Percentiles rank a stretch among this genome's conserved stretches.
Conservation (phyloP, 352 stramenopile genomes). For the Phytopythium boreale region DNA sequence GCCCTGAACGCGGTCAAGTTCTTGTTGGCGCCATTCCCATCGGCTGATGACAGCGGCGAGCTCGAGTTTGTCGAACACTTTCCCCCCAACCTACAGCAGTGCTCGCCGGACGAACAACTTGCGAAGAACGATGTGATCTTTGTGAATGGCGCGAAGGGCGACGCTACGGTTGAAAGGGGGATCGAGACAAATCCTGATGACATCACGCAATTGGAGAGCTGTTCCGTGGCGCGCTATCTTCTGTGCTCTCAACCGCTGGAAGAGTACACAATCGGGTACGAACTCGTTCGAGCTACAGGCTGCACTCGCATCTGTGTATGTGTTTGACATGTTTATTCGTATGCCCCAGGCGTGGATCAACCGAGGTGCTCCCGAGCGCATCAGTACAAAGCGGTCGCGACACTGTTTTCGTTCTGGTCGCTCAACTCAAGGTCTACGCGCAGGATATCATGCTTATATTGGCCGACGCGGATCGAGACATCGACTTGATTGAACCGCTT, state of each 20-base stretch:
- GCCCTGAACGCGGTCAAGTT: conserved; percentile 74
- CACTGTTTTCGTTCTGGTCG: conserved; percentile 11
- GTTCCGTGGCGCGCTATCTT: conserved; percentile 47
- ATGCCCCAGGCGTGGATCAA: background rate
- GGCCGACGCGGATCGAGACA: conserved; percentile 14
- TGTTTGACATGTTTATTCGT: background rate
- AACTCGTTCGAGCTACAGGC: background rate
- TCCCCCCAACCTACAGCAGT: conserved; percentile 54
- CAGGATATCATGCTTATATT: conserved; percentile 41
- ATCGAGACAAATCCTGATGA: conserved; percentile 33
- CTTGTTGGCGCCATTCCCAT: conserved; percentile 32
- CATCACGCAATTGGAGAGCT: conserved; percentile 50
- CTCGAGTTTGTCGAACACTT: conserved; percentile 16
- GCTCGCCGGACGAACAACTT: conserved; percentile 39
- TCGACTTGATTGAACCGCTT: conserved; percentile 35
- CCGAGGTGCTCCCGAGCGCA: background rate
- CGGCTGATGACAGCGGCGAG: conserved; percentile 8
- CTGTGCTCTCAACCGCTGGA: conserved; percentile 30
- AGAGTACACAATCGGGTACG: conserved; percentile 47
- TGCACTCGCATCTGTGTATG: too few species aligned
- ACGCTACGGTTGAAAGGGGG: conserved; percentile 24
- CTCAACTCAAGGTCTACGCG: conserved; percentile 32
- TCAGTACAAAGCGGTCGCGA: background rate
- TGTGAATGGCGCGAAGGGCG: conserved; percentile 14
- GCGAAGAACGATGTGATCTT: conserved; percentile 21